Base-by-base conservation (phyloP, 129 eudicot genomes). In the Chrysanthemum makinoi region DNA sequence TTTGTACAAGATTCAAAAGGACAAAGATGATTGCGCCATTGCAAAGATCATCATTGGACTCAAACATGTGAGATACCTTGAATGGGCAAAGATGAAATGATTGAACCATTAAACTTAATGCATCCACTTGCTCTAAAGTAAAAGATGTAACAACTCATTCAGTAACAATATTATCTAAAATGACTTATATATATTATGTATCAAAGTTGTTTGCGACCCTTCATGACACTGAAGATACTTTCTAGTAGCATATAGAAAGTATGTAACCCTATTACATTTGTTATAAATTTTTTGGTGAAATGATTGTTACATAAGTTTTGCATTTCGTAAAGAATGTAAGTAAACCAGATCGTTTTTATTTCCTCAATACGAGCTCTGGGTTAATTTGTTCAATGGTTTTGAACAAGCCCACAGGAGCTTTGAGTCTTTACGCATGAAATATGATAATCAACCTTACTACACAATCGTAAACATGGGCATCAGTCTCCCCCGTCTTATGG, bases 71-170 rank as follows among this genome's bases (percentile, higher is more conserved):
- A 69, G 48, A 77, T 70, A 30, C 72, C 64, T 62, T 62, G 81
- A 70, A 77, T 62, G 76, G 81, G 76, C 19, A 69, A 60, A 22
- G 57, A 62, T 12, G 76, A 59, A 77, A 77, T 77, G 72, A 70
- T 62, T 77, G 75, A 51, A 75, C 49, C 73, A 46, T 56, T 57
- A 68, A 68, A 44, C 56, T 51, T 14, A 19, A 69, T 62, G 71
- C 65, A 51, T 62, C 75, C 70, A 70, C 81, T 69, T 77, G 72
- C 72, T 69, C 50, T 44, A 52, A 33, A 76, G 64, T 66, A 16
- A 26, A 55, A 24, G 39, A 17, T 9, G 15, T 67, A 47, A 7
- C 26, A 39, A 67, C 57, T 24, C 53, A 6, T 68, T 22, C 3
- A 18, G 43, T 39, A 39, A 51, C 50, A 18, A 43, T 70, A 46